A percentile compares a stretch with the other conserved stretches of the same genome.
phyloP scores from a whole-genome alignment of 2,329 filamentous ascomycete genomes.

The Fusarium globosum region DNA sequence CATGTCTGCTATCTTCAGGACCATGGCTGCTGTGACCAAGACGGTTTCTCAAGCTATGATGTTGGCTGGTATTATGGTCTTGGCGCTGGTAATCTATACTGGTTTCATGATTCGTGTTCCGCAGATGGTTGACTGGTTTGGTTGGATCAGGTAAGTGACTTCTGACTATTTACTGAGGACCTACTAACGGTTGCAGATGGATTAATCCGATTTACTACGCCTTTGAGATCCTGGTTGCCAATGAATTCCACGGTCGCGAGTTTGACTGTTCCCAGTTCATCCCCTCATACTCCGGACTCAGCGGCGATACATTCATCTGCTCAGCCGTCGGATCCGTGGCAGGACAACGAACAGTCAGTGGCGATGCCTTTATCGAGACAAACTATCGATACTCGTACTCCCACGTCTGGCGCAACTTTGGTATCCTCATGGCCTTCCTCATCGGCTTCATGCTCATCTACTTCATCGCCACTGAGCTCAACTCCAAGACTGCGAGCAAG shows the following conservation, averaged over 20 bases:
- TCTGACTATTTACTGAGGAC: accelerated
- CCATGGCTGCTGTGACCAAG: constrained; percentile 75
- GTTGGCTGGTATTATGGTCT: constrained; percentile 63
- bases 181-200: constrained; percentile 66
- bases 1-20: constrained; percentile 82
- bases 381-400: constrained; percentile 67
- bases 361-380: constrained; percentile 68
- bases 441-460: constrained; percentile 73
- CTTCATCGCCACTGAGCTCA: constrained; percentile 71
- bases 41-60: constrained; percentile 70
- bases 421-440: constrained; percentile 73
- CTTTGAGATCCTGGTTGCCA: constrained; percentile 78
- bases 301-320: constrained; percentile 64
- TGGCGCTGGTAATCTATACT: constrained; percentile 59
- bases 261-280: constrained; percentile 67
- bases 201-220: constrained; percentile 79
- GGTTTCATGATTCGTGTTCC: constrained; percentile 44
- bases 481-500: constrained; percentile 70
- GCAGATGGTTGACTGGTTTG: constrained; percentile 74
- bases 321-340: constrained; percentile 64
- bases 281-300: constrained; percentile 57
- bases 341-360: constrained; percentile 65
- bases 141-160: constrained; percentile 62
- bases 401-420: constrained; percentile 75
- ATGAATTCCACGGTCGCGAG: constrained; percentile 72